phyloP scores from a whole-genome alignment of 495 filamentous ascomycete species.

The Penicillium crystallinum region DNA sequence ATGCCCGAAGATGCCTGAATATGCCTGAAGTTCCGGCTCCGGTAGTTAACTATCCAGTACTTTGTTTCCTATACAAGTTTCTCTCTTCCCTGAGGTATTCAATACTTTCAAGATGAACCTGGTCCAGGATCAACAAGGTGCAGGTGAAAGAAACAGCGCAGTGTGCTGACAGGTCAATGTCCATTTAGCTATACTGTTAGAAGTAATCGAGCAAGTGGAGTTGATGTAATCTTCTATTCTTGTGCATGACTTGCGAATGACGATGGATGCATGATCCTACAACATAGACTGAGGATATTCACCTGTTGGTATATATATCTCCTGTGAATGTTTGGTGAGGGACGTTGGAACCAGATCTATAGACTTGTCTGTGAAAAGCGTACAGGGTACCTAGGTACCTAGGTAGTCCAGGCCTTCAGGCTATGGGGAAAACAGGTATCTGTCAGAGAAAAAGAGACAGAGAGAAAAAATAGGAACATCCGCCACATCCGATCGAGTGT shows the following conservation, averaged over 20 bases:
- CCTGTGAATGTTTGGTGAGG: no score
- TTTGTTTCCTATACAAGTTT: neutral
- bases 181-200: neutral
- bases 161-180: neutral
- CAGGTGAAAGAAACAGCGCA: neutral
- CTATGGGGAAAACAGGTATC: no score
- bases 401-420: neutral
- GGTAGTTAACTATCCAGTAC: neutral
- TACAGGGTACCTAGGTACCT: no score
- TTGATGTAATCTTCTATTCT: slow-evolving; percentile 10
- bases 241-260: slow-evolving; percentile 12
- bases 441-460: no score
- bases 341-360: no score
- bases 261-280: no score
- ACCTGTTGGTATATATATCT: no score
- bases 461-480: neutral
- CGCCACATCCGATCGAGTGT: neutral
- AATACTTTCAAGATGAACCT: neutral
- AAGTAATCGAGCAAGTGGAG: neutral
- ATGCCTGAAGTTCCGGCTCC: neutral
- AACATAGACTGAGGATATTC: no score
- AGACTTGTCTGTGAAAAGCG: no score
- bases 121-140: neutral
- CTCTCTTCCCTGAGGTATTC: neutral
- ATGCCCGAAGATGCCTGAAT: neutral